Percentiles rank a stretch among this genome's conserved stretches.
These are phyloP conservation scores for Mortierella sp. DNA, from an alignment of 371 early-diverging fungal genomes.

Conservation along the genomic window DNA sequence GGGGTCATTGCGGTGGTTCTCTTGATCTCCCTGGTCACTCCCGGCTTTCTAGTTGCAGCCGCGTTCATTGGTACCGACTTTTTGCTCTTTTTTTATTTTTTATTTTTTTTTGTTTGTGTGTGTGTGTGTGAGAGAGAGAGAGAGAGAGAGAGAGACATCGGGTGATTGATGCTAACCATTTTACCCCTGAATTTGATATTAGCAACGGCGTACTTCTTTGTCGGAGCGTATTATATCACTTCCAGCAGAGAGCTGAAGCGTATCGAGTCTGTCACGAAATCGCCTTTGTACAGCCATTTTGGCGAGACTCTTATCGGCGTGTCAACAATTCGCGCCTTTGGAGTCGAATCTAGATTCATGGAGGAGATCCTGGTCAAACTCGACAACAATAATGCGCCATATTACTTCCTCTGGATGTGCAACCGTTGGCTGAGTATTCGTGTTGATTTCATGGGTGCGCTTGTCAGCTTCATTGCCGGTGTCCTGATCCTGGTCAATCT, in stretches of 20 bases:
- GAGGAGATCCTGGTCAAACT: constrained; percentile 63
- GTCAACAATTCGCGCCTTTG: constrained; percentile 85
- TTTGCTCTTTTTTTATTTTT: too few relatives aligned
- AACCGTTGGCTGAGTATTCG: constrained; percentile 89
- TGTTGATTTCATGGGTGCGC: constrained; percentile 71
- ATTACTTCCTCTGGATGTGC: constrained; percentile 77
- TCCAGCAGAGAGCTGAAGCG: constrained; percentile 84
- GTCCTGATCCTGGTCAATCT: constrained; percentile 56
- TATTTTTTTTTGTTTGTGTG: neutral
- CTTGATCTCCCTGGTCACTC: constrained; percentile 67
- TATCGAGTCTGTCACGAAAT: constrained; percentile 78
- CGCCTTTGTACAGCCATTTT: constrained; percentile 84
- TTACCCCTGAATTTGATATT: too few relatives aligned
- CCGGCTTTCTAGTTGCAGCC: constrained; percentile 65
- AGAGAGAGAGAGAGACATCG: too few relatives aligned
- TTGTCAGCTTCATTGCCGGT: constrained; percentile 72
- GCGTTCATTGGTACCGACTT: constrained; percentile 43
- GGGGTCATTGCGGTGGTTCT: constrained; percentile 70
- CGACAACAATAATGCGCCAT: constrained; percentile 76
- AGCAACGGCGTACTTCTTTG: constrained; percentile 58
- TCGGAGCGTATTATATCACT: constrained; percentile 73
- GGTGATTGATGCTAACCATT: too few relatives aligned
- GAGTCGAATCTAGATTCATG: constrained; percentile 68
- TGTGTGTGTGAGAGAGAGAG: too few relatives aligned
- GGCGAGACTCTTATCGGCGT: constrained; percentile 77